A percentile compares a stretch with the other conserved stretches of the same genome.
These are phyloP conservation scores for Auriculariales sp. DNA, from an alignment of 768 basidiomycete species.

Conservation along the genomic window DNA sequence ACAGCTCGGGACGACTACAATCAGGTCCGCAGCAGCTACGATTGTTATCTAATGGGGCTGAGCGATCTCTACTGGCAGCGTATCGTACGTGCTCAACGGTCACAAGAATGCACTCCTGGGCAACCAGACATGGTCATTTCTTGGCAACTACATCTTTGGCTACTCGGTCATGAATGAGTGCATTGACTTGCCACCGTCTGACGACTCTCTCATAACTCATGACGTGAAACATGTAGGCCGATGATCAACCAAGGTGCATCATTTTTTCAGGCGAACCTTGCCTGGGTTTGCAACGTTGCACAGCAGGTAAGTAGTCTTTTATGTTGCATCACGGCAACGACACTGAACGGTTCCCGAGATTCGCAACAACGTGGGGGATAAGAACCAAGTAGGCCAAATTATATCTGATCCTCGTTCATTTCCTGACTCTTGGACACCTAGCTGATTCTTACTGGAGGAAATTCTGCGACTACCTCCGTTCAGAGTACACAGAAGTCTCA, in stretches of 20 bases:
- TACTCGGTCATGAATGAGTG: constrained; percentile 1
- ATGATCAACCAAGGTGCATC: neutral
- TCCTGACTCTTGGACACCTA: too few species aligned
- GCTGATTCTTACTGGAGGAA: neutral
- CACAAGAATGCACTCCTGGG: neutral
- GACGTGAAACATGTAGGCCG: neutral
- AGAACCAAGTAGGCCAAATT: too few species aligned
- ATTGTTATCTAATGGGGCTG: too few species aligned
- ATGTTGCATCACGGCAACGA: too few species aligned
- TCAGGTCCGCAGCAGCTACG: neutral
- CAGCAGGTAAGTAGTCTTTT: neutral
- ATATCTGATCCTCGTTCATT: too few species aligned
- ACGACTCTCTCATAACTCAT: neutral
- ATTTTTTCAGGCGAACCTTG: neutral
- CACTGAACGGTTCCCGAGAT: too few species aligned
- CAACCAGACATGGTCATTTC: neutral
- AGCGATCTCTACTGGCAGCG: neutral
- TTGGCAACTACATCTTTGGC: neutral
- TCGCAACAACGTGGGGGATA: neutral
- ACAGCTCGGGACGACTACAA: neutral
- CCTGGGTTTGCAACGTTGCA: neutral
- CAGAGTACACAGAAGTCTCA: neutral
- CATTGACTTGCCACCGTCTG: neutral
- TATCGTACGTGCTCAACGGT: neutral
- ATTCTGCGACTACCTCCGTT: neutral